These are phyloP conservation scores for Phytopythium mirpurense DNA, from an alignment of 352 stramenopile species.

Conservation along the genomic window DNA sequence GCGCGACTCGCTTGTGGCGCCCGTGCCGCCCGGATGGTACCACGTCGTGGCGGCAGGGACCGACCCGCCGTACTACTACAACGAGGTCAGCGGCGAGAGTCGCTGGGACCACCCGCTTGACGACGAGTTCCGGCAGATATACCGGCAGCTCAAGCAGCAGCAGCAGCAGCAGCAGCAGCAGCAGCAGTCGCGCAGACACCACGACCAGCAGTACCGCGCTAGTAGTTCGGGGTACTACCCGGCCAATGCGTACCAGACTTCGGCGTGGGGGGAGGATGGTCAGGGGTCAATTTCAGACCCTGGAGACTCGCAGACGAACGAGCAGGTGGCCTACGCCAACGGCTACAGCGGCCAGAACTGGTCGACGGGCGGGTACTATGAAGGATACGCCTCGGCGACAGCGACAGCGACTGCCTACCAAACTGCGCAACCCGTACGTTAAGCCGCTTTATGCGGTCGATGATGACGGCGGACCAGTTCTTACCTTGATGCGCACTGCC, in stretches of 20 bases:
- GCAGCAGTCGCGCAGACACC: slow-evolving; percentile 17
- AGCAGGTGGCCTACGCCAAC: not conserved
- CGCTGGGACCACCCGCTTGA: slow-evolving; percentile 80
- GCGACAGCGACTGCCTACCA: not conserved
- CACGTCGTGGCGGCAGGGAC: slow-evolving; percentile 56
- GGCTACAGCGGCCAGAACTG: not conserved
- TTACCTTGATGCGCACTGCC: no score
- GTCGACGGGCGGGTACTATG: slow-evolving; percentile 9
- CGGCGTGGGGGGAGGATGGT: slow-evolving; percentile 17
- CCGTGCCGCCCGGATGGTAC: slow-evolving; percentile 64
- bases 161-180: slow-evolving; percentile 19
- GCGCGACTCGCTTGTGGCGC: slow-evolving; percentile 65
- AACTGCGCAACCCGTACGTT: not conserved
- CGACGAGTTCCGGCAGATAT: slow-evolving; percentile 59
- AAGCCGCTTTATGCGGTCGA: no score
- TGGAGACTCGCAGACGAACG: slow-evolving; percentile 12
- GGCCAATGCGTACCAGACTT: slow-evolving; percentile 13
- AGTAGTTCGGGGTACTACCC: slow-evolving; percentile 26
- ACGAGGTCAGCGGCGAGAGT: slow-evolving; percentile 67
- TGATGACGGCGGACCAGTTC: no score
- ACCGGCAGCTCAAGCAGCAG: slow-evolving; percentile 36
- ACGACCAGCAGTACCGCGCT: slow-evolving; percentile 12
- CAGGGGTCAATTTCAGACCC: not conserved
- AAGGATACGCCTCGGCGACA: not conserved
- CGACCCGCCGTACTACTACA: slow-evolving; percentile 77